Base-by-base conservation (phyloP, 2,329 filamentous ascomycete species). In the Coniochaeta ligniaria region DNA sequence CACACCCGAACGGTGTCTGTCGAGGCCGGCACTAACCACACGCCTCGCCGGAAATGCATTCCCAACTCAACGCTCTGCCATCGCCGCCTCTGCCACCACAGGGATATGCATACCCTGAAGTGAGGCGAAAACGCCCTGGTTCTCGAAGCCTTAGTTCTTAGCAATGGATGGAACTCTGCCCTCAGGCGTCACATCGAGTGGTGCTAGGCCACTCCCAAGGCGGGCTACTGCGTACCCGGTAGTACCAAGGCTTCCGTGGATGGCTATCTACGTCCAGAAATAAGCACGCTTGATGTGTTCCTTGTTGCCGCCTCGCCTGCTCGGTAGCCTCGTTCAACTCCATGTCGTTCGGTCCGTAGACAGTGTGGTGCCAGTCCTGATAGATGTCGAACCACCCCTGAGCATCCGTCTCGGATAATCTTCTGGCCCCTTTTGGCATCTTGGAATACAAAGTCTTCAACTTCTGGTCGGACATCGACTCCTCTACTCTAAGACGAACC, bases 371-470 rank as follows among this genome's bases (percentile, higher is more conserved):
- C 54, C 54, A 56, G 54, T 36, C 54, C 31, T 38, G 54, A 36
- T 56, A 56, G 54, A 56, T 56, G 17, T 56, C 54, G 54, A 56
- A 56, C 54, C 54, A 56, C 54, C 54, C 54, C 54, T 52, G 54
- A 56, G 31, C 12, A 56, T 24, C 54, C n/a, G 12, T 38, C 54
- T 38, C 54, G 31, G 54, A 26, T 56, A 22, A 56, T 24, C 33
- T 22, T 56, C 14, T 56, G 31, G 52, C n/a, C 54, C 54, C 22
- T 38, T 36, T 38, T 35, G 31, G n/a, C 6, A 35, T 22, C n/a
- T n/a, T 14, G 11, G 35, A 56, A 38, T 56, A 56, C 54, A 56
- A 56, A 56, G 54, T 38, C 54, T 56, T 26, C 9, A 28, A 56
- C 54, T 28, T 22, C 31, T 35, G 54, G 8, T 14, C 22, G 6